Evolutionary conservation across 352 stramenopile genomes (phyloP), one percentile per base, ranked within the genome.

Genomic region (Phytophthora quininea): DNA sequence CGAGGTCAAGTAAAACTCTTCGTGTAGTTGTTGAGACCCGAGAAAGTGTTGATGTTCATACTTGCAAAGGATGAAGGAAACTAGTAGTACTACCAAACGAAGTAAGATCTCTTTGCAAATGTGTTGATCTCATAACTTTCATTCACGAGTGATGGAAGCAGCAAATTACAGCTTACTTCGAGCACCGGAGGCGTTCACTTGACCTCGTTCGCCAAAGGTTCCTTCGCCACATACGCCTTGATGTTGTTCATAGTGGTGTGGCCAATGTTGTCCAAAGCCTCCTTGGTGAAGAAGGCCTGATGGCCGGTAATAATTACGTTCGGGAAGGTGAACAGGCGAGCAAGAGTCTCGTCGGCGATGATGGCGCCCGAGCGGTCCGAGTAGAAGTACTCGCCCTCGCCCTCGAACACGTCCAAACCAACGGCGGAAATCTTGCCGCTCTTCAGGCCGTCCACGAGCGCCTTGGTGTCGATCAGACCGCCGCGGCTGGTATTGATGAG

Each of bases 401-500:
- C 84, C 54, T 92, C 86, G 56, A 91, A 97, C n/a, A 98, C 93
- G 53, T 98, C 93, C 0, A 97, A 74, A 45, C 90, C 93, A 0
- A 89, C 81, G 7, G 80, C 65, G 15, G 77, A 78, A 46, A 98
- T 89, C 53, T 95, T 89, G 48, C 86, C 76, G 11, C 73, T 77
- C 67, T 96, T 87, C 37, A 98, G 77, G 12, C 84, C 90, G 45
- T 84, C 64, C 29, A 97, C 79, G 0, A 98, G 69, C 5, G 89
- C 85, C 10, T 78, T 80, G 14, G 89, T 97, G 64, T 97, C 85
- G 38, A 97, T 86, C 6, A 97, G 68, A 14, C 86, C 90, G 52
- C 93, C 92, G 57, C 91, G 90, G 30, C 84, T 92, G 11, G 90
- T 97, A 69, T 98, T 98, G 67, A 98, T 97, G 10, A 98, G 67